phyloP scores from a whole-genome alignment of 495 filamentous ascomycete species.

The Paragyromitra xinjiangensis region DNA sequence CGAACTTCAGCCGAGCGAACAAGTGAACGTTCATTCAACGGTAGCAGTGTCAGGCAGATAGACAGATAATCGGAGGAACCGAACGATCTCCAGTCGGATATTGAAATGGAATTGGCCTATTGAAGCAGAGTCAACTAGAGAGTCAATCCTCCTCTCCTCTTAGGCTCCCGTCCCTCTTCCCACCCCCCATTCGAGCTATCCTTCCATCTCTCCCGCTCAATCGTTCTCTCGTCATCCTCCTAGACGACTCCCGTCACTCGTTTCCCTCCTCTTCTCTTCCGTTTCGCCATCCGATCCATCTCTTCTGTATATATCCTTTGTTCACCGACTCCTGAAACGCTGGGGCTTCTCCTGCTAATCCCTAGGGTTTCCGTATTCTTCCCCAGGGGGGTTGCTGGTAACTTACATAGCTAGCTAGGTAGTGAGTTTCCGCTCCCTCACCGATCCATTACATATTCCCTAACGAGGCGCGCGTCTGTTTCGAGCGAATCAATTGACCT shows the following conservation, averaged over 20 bases:
- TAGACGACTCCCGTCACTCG: conserved; percentile 32
- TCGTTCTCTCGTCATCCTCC: conserved; percentile 35
- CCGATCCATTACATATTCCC: conserved; percentile 42
- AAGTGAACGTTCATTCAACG: conserved; percentile 31
- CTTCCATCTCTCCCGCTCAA: conserved; percentile 24
- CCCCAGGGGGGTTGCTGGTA: conserved; percentile 50
- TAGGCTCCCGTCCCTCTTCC: conserved; percentile 9
- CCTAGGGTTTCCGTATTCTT: conserved; percentile 34
- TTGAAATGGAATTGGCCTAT: conserved; percentile 37
- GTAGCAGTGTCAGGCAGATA: conserved; percentile 4
- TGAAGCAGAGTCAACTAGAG: conserved; percentile 43
- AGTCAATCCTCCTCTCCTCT: conserved; percentile 34
- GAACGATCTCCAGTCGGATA: conserved; percentile 27
- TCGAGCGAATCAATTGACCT: conserved; percentile 34
- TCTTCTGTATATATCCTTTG: conserved; percentile 42
- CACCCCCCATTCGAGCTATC: conserved; percentile 30
- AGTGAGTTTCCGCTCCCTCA: conserved; percentile 34
- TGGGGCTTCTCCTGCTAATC: conserved; percentile 43
- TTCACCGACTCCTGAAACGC: conserved; percentile 38
- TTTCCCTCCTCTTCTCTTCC: conserved; percentile 24
- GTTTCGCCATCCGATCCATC: conserved; percentile 18
- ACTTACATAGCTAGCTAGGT: conserved; percentile 41
- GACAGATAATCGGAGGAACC: conserved; percentile 25
- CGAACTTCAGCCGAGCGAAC: conserved; percentile 27
- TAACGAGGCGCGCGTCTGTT: conserved; percentile 45